These are phyloP conservation scores for Nemania sp. DNA, from an alignment of 2,329 filamentous ascomycete genomes.

Conservation along the genomic window DNA sequence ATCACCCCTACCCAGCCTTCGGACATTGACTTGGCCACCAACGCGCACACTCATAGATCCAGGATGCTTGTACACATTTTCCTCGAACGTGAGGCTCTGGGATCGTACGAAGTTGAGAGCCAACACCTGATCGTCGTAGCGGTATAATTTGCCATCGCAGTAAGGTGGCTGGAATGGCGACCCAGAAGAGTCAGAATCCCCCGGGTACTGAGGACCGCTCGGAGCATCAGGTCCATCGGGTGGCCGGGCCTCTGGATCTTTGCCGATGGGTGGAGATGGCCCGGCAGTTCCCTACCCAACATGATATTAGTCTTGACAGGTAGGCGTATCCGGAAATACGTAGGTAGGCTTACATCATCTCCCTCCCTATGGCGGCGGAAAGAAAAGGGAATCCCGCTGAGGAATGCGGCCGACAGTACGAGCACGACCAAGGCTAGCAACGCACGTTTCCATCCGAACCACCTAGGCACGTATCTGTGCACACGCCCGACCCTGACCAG, in stretches of 20 bases:
- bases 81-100: slow-evolving; percentile 47
- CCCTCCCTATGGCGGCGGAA: slow-evolving; percentile 33
- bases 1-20: slow-evolving; percentile 39
- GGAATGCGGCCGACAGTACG: slow-evolving; percentile 39
- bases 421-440: slow-evolving; percentile 40
- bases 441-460: slow-evolving; percentile 38
- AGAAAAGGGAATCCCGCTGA: slow-evolving; percentile 32
- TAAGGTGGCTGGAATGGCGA: slow-evolving; percentile 31
- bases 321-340: not conserved
- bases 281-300: slow-evolving; percentile 32
- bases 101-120: slow-evolving; percentile 43
- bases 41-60: slow-evolving; percentile 44
- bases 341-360: slow-evolving; percentile 33
- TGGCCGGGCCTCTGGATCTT: slow-evolving; percentile 21
- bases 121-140: slow-evolving; percentile 39
- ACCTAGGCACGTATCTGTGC: slow-evolving; percentile 37
- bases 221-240: slow-evolving; percentile 18
- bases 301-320: not conserved
- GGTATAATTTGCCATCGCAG: slow-evolving; percentile 35
- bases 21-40: slow-evolving; percentile 52
- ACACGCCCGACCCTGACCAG: slow-evolving; percentile 33
- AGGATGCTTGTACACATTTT: slow-evolving; percentile 41
- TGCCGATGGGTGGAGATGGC: slow-evolving; percentile 25
- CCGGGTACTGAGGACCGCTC: slow-evolving; percentile 16
- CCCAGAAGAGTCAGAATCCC: slow-evolving; percentile 16